Evolutionary conservation across 2,329 filamentous ascomycete species (phyloP).

Genomic region (Trichoderma breve): DNA sequence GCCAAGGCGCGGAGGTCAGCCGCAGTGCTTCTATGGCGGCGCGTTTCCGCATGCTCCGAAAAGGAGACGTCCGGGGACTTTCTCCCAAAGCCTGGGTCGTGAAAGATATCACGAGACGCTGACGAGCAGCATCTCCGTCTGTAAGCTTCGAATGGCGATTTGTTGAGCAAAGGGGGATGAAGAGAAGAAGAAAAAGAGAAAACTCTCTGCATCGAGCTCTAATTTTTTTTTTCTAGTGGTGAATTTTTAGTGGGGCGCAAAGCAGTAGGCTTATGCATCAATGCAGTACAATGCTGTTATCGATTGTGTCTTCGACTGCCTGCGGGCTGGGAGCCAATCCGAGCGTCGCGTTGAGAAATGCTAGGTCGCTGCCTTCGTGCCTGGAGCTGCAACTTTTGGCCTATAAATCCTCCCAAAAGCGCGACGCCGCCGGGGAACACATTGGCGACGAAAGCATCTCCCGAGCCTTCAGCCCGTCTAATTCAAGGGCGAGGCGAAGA

Average conservation of each 20-base stretch:
- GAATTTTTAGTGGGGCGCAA: conserved; percentile 24
- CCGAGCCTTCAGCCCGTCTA: neutral
- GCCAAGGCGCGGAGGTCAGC: conserved; percentile 69
- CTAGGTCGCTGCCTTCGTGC: conserved; percentile 20
- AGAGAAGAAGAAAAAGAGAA: conserved; percentile 34
- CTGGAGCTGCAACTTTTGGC: conserved; percentile 8
- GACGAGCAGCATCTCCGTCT: conserved; percentile 62
- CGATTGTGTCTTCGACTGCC: conserved; percentile 14
- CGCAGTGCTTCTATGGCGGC: conserved; percentile 99
- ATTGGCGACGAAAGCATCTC: neutral
- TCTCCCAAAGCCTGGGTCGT: conserved; percentile 85
- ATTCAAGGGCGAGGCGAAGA: neutral
- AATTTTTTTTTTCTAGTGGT: conserved; percentile 30
- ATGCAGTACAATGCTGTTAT: conserved; percentile 23
- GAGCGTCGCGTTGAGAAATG: conserved; percentile 25
- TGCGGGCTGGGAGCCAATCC: conserved; percentile 27
- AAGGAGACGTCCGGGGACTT: conserved; percentile 94
- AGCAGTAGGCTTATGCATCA: conserved; percentile 23
- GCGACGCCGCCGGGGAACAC: conserved; percentile 7
- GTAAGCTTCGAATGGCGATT: conserved; percentile 99
- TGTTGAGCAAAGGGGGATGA: conserved; percentile 87
- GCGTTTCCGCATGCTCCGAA: conserved; percentile 79
- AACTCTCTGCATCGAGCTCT: conserved; percentile 5
- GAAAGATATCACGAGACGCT: conserved; percentile 35
- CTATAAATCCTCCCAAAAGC: conserved; percentile 16